phyloP scores from a whole-genome alignment of 2,329 filamentous ascomycete genomes.

The Talaromyces sp. region DNA sequence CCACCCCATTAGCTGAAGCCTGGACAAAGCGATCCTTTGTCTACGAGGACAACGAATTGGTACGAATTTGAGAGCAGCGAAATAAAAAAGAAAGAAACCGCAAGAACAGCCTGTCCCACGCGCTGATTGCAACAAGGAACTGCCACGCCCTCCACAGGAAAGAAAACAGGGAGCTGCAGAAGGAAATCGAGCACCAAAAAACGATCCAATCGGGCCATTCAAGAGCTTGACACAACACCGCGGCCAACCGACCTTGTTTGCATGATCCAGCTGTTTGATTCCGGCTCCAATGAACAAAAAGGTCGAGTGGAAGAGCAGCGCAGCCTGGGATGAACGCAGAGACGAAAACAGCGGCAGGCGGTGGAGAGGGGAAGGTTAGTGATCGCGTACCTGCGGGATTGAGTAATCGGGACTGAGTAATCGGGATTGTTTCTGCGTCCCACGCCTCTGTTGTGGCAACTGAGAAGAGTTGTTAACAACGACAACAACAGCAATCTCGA shows the following conservation, averaged over 20 bases:
- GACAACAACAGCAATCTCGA: too few relatives aligned
- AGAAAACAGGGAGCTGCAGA: background rate
- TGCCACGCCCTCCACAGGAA: background rate
- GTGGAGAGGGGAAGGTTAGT: background rate
- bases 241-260: background rate
- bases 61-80: background rate
- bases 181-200: background rate
- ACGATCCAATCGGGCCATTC: background rate
- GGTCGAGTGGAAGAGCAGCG: background rate
- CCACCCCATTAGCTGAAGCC: background rate
- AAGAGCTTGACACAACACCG: background rate
- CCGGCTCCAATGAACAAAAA: background rate
- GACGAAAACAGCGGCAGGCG: background rate
- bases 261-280: background rate
- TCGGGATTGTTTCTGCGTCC: too few relatives aligned
- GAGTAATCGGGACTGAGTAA: too few relatives aligned
- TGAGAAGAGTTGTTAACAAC: too few relatives aligned
- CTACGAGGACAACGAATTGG: background rate
- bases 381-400: background rate
- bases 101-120: background rate
- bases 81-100: background rate
- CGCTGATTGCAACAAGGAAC: background rate
- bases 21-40: background rate
- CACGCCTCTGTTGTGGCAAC: too few relatives aligned
- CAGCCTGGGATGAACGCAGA: background rate